Evolutionary conservation across 2,329 filamentous ascomycete genomes (phyloP), one percentile per base, ranked within the genome.

Genomic region (Gnomoniopsis smithogilvyi): DNA sequence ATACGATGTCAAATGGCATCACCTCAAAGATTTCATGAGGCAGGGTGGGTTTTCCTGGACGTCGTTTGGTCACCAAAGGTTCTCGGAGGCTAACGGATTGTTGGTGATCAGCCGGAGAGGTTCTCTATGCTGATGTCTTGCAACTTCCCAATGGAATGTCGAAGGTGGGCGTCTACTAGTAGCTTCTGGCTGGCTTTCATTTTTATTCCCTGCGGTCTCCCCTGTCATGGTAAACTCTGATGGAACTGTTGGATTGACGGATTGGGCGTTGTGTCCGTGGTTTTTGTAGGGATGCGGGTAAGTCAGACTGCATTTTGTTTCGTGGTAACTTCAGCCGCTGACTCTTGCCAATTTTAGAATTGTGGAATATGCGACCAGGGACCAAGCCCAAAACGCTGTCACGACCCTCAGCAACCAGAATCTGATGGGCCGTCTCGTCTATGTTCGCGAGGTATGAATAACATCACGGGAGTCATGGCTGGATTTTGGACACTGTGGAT

Each of bases 111-210:
- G 95, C 95, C 82, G 95, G 95, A 85, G 94, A 98, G 79, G 95
- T 99, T 77, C 87, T 98, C 81, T 99, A 96, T 82, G 95, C 95
- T 82, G 95, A 99, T 85, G 95, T 99, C 74, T 88, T 99, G 80
- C 85, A 96, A 78, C 92, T 99, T 89, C 95, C 95, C 74, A 99
- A 99, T 86, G 95, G 95, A 93, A 99, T 99, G 95, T 98, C 94
- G 91, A 99, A 99, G 94, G 94, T 98, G 93, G 92, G 91, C 92
- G 87, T 88, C 84, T 90, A 90, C 83, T 87, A 81, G 84, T 93
- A 89, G 90, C 86, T 88, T 85, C 78, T 88, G 89, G 89, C 86
- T 91, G 91, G 90, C 85, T 86, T 86, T 82, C 86, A 83, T 89
- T 79, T 89, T 86, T 83, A 83, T 79, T 81, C 81, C 81, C 80